Percentiles rank a stretch among this genome's conserved stretches.
phyloP scores from a whole-genome alignment of 2,329 filamentous ascomycete species.

The Fusarium sp. region DNA sequence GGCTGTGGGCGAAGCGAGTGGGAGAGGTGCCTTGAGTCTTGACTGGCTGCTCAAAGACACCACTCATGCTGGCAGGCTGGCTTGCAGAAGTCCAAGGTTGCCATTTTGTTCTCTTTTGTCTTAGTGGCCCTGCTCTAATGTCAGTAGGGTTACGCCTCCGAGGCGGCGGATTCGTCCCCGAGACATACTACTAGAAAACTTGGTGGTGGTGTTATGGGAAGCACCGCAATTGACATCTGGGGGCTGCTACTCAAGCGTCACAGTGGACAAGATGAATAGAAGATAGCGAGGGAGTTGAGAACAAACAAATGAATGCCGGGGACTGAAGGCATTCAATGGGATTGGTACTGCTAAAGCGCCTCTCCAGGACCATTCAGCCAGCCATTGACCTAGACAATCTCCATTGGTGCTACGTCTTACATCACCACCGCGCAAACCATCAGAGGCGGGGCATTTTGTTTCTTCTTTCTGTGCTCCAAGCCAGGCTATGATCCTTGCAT shows the following conservation, averaged over 20 bases:
- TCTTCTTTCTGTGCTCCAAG: slow-evolving; percentile 15
- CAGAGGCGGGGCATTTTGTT: slow-evolving; percentile 29
- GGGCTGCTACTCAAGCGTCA: slow-evolving; percentile 11
- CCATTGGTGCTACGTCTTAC: slow-evolving; percentile 27
- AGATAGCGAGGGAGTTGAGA: not conserved
- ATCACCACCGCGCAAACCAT: slow-evolving; percentile 27
- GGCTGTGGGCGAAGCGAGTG: slow-evolving; percentile 28
- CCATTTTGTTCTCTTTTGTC: slow-evolving; percentile 33
- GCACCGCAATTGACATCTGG: slow-evolving; percentile 16
- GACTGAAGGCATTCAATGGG: not conserved
- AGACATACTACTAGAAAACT: slow-evolving; percentile 25
- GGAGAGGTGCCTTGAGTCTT: slow-evolving; percentile 39
- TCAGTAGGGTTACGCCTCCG: slow-evolving; percentile 31
- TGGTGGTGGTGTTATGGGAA: slow-evolving; percentile 27
- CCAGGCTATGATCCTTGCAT: slow-evolving; percentile 27
- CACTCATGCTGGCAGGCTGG: slow-evolving; percentile 30
- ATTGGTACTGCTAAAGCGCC: not conserved
- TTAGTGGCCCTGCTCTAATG: slow-evolving; percentile 34
- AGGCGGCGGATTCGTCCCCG: slow-evolving; percentile 34
- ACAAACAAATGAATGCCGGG: slow-evolving; percentile 6
- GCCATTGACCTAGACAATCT: slow-evolving; percentile 8
- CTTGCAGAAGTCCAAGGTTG: slow-evolving; percentile 40
- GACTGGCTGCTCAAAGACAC: slow-evolving; percentile 39
- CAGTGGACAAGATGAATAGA: not conserved
- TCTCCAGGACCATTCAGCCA: slow-evolving; percentile 24